A percentile compares a stretch with the other conserved stretches of the same genome.
phyloP scores from a whole-genome alignment of 345 rosid species.

The Brassica rapa region DNA sequence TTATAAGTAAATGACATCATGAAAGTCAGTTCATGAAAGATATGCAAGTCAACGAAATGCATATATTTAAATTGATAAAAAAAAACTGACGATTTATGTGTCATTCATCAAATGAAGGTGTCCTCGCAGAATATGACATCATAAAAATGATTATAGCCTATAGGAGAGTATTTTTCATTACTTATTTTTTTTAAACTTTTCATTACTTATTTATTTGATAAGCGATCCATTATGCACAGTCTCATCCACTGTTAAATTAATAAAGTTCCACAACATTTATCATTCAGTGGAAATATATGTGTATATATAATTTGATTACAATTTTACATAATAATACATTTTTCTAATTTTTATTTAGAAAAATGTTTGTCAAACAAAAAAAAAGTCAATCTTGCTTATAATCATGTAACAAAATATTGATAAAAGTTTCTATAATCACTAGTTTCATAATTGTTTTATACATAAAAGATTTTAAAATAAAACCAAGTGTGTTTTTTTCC shows the following conservation, averaged over 20 bases:
- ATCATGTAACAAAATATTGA: background rate
- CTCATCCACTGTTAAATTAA: background rate
- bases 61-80: background rate
- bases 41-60: conserved; percentile 11
- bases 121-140: background rate
- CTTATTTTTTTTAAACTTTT: too few relatives aligned
- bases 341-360: background rate
- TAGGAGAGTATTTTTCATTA: background rate
- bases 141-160: background rate
- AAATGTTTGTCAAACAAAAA: conserved; percentile 1
- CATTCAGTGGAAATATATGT: background rate
- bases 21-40: background rate
- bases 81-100: background rate
- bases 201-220: background rate
- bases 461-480: background rate
- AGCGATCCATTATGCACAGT: conserved; percentile 16
- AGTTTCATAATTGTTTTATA: background rate
- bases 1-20: conserved; percentile 2
- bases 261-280: background rate
- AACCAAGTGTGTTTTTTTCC: background rate
- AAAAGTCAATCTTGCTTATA: background rate
- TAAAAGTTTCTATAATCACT: background rate
- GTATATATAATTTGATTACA: background rate
- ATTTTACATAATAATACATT: background rate
- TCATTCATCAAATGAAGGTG: conserved; percentile 3